Base-by-base conservation (phyloP, 2,329 filamentous ascomycete species). In the Madurella mycetomatis region DNA sequence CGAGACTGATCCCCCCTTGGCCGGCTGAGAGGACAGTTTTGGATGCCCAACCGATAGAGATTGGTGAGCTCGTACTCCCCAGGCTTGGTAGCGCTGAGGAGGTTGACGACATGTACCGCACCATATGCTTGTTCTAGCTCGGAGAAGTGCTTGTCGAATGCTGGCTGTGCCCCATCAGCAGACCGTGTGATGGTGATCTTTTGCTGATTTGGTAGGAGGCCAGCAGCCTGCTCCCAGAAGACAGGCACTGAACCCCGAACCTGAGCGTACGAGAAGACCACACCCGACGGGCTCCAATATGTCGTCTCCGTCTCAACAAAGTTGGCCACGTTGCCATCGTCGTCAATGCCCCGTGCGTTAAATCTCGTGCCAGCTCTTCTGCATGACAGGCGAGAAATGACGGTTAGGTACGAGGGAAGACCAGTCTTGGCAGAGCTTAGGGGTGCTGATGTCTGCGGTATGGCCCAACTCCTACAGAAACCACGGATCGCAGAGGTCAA, bases 261-360 rank as follows among this genome's bases (percentile, higher is more conserved):
- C 71, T 99, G 94, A 2, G 86, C 90, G 70, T 96, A 99, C 0
- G 94, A 97, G 68, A 97, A 97, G 52, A 90, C 84, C 7, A 90
- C 74, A 3, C 83, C 82, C 1, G 84, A 82, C 1, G 88, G 88
- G 62, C 86, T 87, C 87, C 89, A 96, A 66, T 95, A 92, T 41
- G 92, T 84, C 0, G 91, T 95, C 72, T 99, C 94, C 0, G 91
- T 94, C 71, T 99, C 94, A n/a, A 97, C 94, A 71, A 96, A 99
- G 70, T 99, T 99, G 57, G 94, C 92, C 30, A 97, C 94, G 64
- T 97, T 90, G 13, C 94, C 94, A 66, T 97, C 91, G 68, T 99
- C 94, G 66, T 99, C 94, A 60, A 99, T 96, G 40, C 94, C 94
- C 62, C 94, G 82, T n/a, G 92, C 87, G 69, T 97, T 97, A 77